Base-by-base conservation (phyloP, 2,329 filamentous ascomycete genomes). In the Orbilia ellipsospora region DNA sequence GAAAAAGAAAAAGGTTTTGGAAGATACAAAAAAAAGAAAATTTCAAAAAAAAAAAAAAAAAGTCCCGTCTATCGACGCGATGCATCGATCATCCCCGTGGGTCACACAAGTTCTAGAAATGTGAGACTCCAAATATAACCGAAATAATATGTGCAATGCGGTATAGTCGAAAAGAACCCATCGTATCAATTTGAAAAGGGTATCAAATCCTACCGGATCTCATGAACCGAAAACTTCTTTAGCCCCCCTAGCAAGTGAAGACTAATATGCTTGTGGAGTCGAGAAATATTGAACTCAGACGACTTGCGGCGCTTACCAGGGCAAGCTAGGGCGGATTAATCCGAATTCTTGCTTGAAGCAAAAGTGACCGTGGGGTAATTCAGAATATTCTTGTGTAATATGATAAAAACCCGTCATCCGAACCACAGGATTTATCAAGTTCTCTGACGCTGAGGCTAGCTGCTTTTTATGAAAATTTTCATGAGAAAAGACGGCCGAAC, bases 401-500 rank as follows among this genome's bases (percentile, higher is more conserved):
- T 36, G 31, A 36, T 36, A 7, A 36, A 36, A 36, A 7, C 31
- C 31, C 31, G 59, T 63, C 66, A 70, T 57, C 62, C 50, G 42
- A 36, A 36, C 31, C 1, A 36, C 31, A 36, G 31, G 31, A 36
- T 36, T 36, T 36, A 36, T 36, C 31, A 36, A 36, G 31, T 36
- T 7, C 13, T 20, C 16, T 51, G n/a, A 62, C 60, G 50, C 57
- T 50, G 55, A 45, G 65, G 40, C 51, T 36, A 36, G 31, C 45
- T 26, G 10, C 16, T 57, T 56, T 50, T 69, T 20, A 23, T 55
- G 20, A 66, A 65, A 60, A 66, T 59, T 28, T 54, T 63, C 52
- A 40, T 52, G 62, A 51, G 64, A 57, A 36, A 6, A 61, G 59
- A 74, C 70, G 70, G 70, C 70, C 42, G 70, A 66, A 74, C 70